Evolutionary conservation across 163 green algal genomes (phyloP).

Genomic region (Smithsoniella earleae): DNA sequence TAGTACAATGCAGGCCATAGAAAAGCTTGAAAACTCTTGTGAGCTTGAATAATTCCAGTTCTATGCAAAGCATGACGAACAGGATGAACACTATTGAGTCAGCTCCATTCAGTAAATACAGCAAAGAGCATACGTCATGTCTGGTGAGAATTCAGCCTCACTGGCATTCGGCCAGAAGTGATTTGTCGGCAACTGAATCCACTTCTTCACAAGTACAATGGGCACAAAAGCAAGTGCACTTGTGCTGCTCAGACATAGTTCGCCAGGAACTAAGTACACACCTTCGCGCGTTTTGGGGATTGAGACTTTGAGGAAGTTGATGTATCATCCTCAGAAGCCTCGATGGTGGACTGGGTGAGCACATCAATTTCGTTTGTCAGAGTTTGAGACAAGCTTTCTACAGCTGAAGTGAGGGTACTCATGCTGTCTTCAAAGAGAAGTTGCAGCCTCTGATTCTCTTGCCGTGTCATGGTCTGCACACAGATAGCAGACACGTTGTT

Average conservation of each 20-base stretch:
- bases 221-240: neutral
- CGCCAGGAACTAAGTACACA: neutral
- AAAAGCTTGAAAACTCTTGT: too few species aligned
- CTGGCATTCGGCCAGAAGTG: too few species aligned
- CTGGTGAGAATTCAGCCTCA: too few species aligned
- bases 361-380: neutral
- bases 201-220: neutral
- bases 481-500: too few species aligned
- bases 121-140: too few species aligned
- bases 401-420: constrained; percentile 21
- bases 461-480: constrained; percentile 13
- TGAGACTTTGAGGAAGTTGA: neutral
- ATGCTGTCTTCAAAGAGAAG: constrained; percentile 29
- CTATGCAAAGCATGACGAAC: too few species aligned
- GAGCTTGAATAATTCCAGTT: too few species aligned
- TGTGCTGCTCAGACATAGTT: too few species aligned
- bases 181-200: too few species aligned
- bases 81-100: too few species aligned
- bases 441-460: constrained; percentile 24
- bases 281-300: neutral
- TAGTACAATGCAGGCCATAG: too few species aligned
- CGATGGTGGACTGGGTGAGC: neutral
- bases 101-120: too few species aligned
- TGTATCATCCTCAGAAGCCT: neutral
- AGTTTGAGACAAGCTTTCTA: constrained; percentile 1